These are phyloP conservation scores for Narthecium ossifragum DNA, from an alignment of 106 monocot species.

Conservation along the genomic window DNA sequence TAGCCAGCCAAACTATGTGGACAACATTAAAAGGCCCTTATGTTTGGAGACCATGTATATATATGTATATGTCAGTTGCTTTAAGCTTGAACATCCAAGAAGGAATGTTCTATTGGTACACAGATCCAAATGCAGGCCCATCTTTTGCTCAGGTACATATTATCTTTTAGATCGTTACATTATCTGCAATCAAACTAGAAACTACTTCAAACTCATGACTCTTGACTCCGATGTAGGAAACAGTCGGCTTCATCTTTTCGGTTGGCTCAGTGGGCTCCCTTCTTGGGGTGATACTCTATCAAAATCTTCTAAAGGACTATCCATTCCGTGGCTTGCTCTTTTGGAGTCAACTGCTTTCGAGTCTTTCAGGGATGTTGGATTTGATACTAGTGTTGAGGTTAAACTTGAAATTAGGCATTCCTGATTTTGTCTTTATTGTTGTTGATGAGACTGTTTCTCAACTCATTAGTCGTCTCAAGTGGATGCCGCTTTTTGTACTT, in stretches of 20 bases:
- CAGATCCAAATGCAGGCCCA: slow-evolving; percentile 61
- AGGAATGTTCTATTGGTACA: slow-evolving; percentile 96
- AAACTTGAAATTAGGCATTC: slow-evolving; percentile 54
- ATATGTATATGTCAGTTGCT: slow-evolving; percentile 63
- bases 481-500: slow-evolving; percentile 91
- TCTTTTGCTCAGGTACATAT: slow-evolving; percentile 74
- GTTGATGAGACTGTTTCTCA: slow-evolving; percentile 57
- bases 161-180: too few species aligned
- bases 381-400: slow-evolving; percentile 46
- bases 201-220: too few species aligned
- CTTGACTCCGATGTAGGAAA: slow-evolving; percentile 13
- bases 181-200: too few species aligned
- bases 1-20: slow-evolving; percentile 55
- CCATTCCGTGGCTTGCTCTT: slow-evolving; percentile 72
- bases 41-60: slow-evolving; percentile 79
- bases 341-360: slow-evolving; percentile 53
- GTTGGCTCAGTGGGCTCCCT: slow-evolving; percentile 65
- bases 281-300: slow-evolving; percentile 73
- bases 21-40: slow-evolving; percentile 50
- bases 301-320: slow-evolving; percentile 50
- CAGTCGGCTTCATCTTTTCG: slow-evolving; percentile 42
- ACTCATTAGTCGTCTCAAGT: slow-evolving; percentile 49
- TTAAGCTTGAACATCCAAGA: slow-evolving; percentile 67
- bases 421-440: slow-evolving; percentile 51
- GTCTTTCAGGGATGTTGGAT: slow-evolving; percentile 65